These are phyloP conservation scores for Durio zibethinus DNA, from an alignment of 345 rosid species.

Conservation along the genomic window DNA sequence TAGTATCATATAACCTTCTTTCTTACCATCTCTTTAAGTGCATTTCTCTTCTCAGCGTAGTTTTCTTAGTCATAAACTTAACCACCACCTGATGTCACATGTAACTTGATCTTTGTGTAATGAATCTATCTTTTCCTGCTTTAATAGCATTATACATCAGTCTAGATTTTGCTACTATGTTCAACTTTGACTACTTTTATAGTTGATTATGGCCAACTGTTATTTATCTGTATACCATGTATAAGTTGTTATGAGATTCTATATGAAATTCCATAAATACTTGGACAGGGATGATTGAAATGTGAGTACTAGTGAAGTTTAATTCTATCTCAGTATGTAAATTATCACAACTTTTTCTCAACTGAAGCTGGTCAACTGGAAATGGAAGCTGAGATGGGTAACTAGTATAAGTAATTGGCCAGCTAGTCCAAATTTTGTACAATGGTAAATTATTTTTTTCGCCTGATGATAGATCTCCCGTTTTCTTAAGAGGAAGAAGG, in stretches of 20 bases:
- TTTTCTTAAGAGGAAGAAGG: not conserved
- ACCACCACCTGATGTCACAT: not conserved
- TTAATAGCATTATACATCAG: not conserved
- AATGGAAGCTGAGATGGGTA: not conserved
- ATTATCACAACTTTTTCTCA: not conserved
- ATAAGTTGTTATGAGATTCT: not conserved
- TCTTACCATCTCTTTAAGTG: not conserved
- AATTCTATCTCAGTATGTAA: not conserved
- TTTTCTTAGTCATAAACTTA: not conserved
- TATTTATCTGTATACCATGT: not conserved
- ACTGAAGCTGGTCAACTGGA: not conserved
- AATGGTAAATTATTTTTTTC: not conserved
- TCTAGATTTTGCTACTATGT: not conserved
- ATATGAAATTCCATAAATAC: not conserved
- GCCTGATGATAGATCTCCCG: not conserved
- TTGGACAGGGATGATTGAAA: not conserved
- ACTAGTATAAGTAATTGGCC: not conserved
- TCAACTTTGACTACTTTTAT: not conserved
- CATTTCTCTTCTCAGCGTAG: not conserved
- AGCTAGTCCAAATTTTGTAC: not conserved
- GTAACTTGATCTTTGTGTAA: not conserved
- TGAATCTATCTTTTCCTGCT: not conserved
- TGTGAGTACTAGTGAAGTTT: not conserved
- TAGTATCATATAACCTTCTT: slow-evolving; percentile 12
- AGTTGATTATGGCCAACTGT: not conserved